phyloP scores from a whole-genome alignment of 768 basidiomycete genomes.

The Mycena olivaceomarginata region DNA sequence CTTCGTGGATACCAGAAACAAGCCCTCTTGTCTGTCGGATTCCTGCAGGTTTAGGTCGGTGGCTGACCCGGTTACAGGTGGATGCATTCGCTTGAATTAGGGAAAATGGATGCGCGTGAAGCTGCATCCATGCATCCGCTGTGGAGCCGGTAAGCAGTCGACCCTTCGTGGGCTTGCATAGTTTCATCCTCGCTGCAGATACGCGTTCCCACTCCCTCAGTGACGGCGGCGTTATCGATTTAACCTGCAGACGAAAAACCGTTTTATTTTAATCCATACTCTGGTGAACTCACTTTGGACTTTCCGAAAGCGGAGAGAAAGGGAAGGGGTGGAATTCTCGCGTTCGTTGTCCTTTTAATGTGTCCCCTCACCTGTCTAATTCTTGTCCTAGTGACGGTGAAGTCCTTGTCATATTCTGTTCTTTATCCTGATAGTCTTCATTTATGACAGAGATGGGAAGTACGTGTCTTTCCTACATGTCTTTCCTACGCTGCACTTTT shows the following conservation, averaged over 20 bases:
- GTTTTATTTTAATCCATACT: constrained; percentile 95
- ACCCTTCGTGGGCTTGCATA: constrained; percentile 20
- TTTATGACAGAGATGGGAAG: constrained; percentile 25
- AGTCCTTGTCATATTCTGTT: constrained; percentile 25
- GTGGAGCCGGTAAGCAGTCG: constrained; percentile 89
- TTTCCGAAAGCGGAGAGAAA: constrained; percentile 89
- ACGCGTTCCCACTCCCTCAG: constrained; percentile 81
- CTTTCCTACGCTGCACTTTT: constrained; percentile 28
- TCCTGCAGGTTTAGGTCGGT: neutral
- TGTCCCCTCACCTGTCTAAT: neutral
- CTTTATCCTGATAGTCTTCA: neutral
- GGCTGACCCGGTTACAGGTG: constrained; percentile 70
- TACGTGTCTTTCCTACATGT: constrained; percentile 13
- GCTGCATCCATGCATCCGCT: constrained; percentile 91
- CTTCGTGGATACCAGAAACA: constrained; percentile 96
- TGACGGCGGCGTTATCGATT: constrained; percentile 77
- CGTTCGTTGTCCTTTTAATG: constrained; percentile 68
- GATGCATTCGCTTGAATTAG: constrained; percentile 93
- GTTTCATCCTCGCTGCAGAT: constrained; percentile 67
- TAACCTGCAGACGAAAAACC: constrained; percentile 87
- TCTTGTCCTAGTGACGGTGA: constrained; percentile 37
- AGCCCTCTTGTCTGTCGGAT: constrained; percentile 79
- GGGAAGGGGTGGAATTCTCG: constrained; percentile 92
- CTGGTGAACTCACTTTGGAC: constrained; percentile 89
- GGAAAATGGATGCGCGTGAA: constrained; percentile 80